Base-by-base conservation (phyloP, 768 basidiomycete species). In the Arthromyces matolae region DNA sequence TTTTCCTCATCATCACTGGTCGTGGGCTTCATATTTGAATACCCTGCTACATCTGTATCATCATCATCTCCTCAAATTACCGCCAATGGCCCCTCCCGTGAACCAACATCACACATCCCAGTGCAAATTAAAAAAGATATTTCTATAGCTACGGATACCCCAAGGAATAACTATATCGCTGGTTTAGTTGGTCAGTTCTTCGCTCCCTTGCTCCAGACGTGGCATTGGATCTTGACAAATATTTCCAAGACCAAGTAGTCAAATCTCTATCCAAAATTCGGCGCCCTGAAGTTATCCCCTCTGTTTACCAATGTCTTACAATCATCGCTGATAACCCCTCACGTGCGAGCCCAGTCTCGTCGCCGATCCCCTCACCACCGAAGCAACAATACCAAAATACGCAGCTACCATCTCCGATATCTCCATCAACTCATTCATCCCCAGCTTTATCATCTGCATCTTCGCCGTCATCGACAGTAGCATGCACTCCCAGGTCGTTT, bases 261-360 rank as follows among this genome's bases (percentile, higher is more conserved):
- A 85, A 82, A 58, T 83, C 80, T 3, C 65, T 91, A 45, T 81
- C 78, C 60, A 86, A 90, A 55, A 85, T 88, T 65, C 90, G 89
- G 89, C 82, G 75, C 29, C 81, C 82, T 1, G 80, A 89, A 59
- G 81, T 87, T 57, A 83, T 90, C 22, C 87, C 89, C 1, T 39
- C 60, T 20, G 74, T 77, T 13, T 89, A 61, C 56, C n/a, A n/a
- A 55, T 75, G 49, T 66, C 71, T 23, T 61, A n/a, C n/a, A n/a
- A n/a, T n/a, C n/a, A n/a, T n/a, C n/a, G n/a, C n/a, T n/a, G n/a
- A n/a, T n/a, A n/a, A n/a, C n/a, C n/a, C n/a, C n/a, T n/a, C 9
- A 31, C 54, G n/a, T 48, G 36, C 33, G 48, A 57, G 46, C 19
- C 48, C 43, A 50, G 34, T 40, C 38, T 42, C 36, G 23, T 45